phyloP scores from a whole-genome alignment of 1,139 yeast genomes.

The Diutina mesorugosa region DNA sequence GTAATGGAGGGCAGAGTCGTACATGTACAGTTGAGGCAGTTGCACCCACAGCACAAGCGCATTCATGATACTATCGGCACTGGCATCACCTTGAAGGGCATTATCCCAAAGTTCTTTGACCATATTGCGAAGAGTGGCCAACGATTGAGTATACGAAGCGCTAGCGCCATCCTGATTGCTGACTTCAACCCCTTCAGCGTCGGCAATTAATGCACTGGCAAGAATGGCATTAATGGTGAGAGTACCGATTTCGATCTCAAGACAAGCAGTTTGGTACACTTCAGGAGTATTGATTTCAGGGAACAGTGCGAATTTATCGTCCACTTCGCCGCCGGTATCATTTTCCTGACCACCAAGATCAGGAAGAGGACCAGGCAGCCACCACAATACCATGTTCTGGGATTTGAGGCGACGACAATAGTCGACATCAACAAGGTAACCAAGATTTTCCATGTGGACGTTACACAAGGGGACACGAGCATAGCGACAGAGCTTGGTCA shows the following conservation, averaged over 20 bases:
- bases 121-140: slow-evolving; percentile 56
- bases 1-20: slow-evolving; percentile 69
- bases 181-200: slow-evolving; percentile 80
- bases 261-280: slow-evolving; percentile 61
- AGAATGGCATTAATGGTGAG: slow-evolving; percentile 75
- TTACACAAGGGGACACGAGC: slow-evolving; percentile 83
- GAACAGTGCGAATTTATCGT: slow-evolving; percentile 57
- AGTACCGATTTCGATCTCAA: slow-evolving; percentile 72
- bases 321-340: slow-evolving; percentile 6
- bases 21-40: slow-evolving; percentile 55
- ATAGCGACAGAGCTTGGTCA: slow-evolving; percentile 54
- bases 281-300: slow-evolving; percentile 74
- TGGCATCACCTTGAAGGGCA: slow-evolving; percentile 46
- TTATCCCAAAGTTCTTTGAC: slow-evolving; percentile 93
- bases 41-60: slow-evolving; percentile 84
- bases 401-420: slow-evolving; percentile 68
- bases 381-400: slow-evolving; percentile 74
- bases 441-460: slow-evolving; percentile 60
- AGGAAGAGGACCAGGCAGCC: slow-evolving; percentile 75
- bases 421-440: slow-evolving; percentile 70
- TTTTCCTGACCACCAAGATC: slow-evolving; percentile 75
- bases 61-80: slow-evolving; percentile 81
- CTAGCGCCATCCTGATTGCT: slow-evolving; percentile 43
- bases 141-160: slow-evolving; percentile 62
- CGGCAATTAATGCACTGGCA: slow-evolving; percentile 73